These are phyloP conservation scores for Ophiostoma montium DNA, from an alignment of 2,329 filamentous ascomycete genomes.

Conservation along the genomic window DNA sequence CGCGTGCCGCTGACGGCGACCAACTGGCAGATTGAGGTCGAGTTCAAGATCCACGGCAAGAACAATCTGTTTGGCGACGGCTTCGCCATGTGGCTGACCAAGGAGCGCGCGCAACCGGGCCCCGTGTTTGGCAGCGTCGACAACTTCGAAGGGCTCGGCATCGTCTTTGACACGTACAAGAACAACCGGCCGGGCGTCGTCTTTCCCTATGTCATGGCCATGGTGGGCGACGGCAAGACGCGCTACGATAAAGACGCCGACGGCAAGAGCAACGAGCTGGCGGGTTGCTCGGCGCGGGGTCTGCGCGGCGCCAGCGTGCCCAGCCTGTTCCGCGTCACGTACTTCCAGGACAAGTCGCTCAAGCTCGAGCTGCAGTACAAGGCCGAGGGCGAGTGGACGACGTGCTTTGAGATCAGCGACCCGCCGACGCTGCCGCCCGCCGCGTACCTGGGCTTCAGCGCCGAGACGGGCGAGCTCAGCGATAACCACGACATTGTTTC, in stretches of 20 bases:
- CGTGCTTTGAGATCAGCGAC: constrained; percentile 67
- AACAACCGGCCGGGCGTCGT: constrained; percentile 93
- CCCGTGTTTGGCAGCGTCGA: constrained; percentile 80
- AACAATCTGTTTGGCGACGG: constrained; percentile 90
- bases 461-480: constrained; percentile 88
- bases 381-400: constrained; percentile 70
- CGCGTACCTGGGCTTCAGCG: constrained; percentile 61
- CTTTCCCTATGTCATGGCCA: constrained; percentile 97
- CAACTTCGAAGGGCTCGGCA: constrained; percentile 81
- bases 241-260: constrained; percentile 87
- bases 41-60: constrained; percentile 85
- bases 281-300: constrained; percentile 87
- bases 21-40: constrained; percentile 96
- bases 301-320: constrained; percentile 67
- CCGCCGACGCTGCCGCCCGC: constrained; percentile 66
- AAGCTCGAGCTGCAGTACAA: constrained; percentile 92
- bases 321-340: constrained; percentile 78
- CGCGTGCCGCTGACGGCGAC: constrained; percentile 89
- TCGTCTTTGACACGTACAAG: constrained; percentile 99
- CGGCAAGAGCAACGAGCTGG: constrained; percentile 83
- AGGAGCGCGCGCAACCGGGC: constrained; percentile 68
- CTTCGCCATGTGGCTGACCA: constrained; percentile 96
- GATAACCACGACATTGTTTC: constrained; percentile 97
- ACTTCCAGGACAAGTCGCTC: constrained; percentile 91
- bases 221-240: constrained; percentile 85